Evolutionary conservation across 768 basidiomycete genomes (phyloP).

Genomic region (Hericium rajendrae): DNA sequence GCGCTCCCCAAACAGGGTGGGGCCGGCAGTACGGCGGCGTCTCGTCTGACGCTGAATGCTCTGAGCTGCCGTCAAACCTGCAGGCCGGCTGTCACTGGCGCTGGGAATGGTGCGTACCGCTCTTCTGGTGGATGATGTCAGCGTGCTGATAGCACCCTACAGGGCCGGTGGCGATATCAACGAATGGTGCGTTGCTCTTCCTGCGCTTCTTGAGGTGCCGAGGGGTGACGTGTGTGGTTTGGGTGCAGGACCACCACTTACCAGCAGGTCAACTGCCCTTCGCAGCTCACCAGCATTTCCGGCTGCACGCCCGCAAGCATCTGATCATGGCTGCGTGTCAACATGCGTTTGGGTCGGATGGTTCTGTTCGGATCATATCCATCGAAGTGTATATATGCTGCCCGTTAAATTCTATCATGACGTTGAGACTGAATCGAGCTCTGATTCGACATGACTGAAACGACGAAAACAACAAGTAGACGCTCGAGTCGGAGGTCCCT

Average conservation of each 20-base stretch:
- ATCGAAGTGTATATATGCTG: too few relatives aligned
- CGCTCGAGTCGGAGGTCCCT: too few relatives aligned
- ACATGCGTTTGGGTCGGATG: too few relatives aligned
- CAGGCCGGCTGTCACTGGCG: constrained; percentile 20
- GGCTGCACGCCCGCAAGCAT: constrained; percentile 13
- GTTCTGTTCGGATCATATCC: too few relatives aligned
- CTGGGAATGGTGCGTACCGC: constrained; percentile 14
- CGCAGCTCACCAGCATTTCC: constrained; percentile 13
- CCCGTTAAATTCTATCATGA: too few relatives aligned
- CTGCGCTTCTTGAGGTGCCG: not conserved
- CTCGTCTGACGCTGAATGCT: constrained; percentile 15
- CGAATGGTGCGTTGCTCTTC: not conserved
- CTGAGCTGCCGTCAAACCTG: constrained; percentile 15
- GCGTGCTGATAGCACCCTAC: not conserved
- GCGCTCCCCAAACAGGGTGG: constrained; percentile 8
- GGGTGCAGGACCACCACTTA: constrained; percentile 9
- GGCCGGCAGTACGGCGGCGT: constrained; percentile 14
- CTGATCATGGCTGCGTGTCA: not conserved
- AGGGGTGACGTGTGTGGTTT: not conserved
- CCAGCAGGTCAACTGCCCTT: constrained; percentile 17
- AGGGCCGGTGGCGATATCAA: not conserved
- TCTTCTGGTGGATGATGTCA: not conserved
- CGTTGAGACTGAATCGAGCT: too few relatives aligned
- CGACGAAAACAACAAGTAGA: too few relatives aligned
- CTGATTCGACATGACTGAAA: too few relatives aligned